Conservation (phyloP, 768 basidiomycete species). For the Psilocybe sp. region DNA sequence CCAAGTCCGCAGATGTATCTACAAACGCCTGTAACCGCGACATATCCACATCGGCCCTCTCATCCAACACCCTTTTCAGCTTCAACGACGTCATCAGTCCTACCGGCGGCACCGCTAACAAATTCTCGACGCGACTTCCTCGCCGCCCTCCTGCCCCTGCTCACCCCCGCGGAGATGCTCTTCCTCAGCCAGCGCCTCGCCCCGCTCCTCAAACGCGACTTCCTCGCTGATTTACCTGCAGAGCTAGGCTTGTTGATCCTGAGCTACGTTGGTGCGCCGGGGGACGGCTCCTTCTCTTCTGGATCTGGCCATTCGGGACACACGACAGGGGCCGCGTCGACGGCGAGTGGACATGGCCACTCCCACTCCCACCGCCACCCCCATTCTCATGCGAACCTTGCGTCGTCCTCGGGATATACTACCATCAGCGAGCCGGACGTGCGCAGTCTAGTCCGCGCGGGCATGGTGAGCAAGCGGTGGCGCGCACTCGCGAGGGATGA, state of each 20-base stretch:
- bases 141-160: slow-evolving; percentile 45
- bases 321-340: too few relatives aligned
- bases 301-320: too few relatives aligned
- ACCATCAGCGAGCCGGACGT: slow-evolving; percentile 55
- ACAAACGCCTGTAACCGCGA: background rate
- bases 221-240: slow-evolving; percentile 33
- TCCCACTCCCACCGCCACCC: too few relatives aligned
- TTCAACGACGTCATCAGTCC: background rate
- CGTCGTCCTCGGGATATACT: too few relatives aligned
- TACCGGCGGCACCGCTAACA: background rate
- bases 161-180: slow-evolving; percentile 59
- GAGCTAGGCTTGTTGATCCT: slow-evolving; percentile 80
- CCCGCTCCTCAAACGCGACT: slow-evolving; percentile 63
- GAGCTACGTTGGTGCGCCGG: slow-evolving; percentile 53
- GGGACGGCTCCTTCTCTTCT: too few relatives aligned
- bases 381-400: too few relatives aligned
- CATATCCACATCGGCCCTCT: background rate
- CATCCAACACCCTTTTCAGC: background rate
- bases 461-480: slow-evolving; percentile 75
- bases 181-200: slow-evolving; percentile 65
- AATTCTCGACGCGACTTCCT: slow-evolving; percentile 32
- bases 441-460: slow-evolving; percentile 62
- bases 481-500: slow-evolving; percentile 68
- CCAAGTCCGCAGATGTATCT: too few relatives aligned
- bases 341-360: too few relatives aligned